These are phyloP conservation scores for Pythium chondricola DNA, from an alignment of 352 stramenopile genomes.

Conservation along the genomic window DNA sequence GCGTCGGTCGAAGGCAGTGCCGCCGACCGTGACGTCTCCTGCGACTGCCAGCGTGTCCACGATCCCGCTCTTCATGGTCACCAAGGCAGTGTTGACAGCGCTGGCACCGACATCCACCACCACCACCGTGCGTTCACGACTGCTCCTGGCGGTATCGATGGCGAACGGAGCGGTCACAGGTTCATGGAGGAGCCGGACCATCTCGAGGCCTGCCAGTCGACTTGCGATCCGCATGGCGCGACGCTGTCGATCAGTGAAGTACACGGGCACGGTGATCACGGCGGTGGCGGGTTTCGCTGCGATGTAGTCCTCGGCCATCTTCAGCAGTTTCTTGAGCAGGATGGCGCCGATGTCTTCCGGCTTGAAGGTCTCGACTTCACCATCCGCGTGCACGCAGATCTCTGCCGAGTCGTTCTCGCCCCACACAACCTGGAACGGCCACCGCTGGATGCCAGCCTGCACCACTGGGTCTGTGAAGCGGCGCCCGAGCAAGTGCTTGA, in stretches of 20 bases:
- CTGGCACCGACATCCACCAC: no score
- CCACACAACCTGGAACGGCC: background rate
- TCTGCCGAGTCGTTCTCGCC: background rate
- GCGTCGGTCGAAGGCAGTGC: no score
- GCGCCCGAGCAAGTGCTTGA: background rate
- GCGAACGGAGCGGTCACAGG: no score
- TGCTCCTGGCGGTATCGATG: no score
- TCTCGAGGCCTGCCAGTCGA: background rate
- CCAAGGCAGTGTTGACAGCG: no score
- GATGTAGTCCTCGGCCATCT: background rate
- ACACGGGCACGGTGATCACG: background rate
- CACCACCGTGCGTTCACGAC: no score
- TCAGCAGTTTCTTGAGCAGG: background rate
- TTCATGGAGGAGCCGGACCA: background rate
- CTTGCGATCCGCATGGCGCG: background rate
- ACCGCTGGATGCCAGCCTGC: background rate
- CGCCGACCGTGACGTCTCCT: no score
- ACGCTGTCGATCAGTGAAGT: background rate
- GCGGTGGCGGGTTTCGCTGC: background rate
- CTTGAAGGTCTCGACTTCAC: background rate
- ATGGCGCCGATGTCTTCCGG: background rate
- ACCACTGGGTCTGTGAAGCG: background rate
- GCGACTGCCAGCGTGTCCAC: no score
- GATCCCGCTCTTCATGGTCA: no score
- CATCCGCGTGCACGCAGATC: background rate